Evolutionary conservation across 192 early-diverging fungal species (phyloP).

Genomic region (Backusella circina): DNA sequence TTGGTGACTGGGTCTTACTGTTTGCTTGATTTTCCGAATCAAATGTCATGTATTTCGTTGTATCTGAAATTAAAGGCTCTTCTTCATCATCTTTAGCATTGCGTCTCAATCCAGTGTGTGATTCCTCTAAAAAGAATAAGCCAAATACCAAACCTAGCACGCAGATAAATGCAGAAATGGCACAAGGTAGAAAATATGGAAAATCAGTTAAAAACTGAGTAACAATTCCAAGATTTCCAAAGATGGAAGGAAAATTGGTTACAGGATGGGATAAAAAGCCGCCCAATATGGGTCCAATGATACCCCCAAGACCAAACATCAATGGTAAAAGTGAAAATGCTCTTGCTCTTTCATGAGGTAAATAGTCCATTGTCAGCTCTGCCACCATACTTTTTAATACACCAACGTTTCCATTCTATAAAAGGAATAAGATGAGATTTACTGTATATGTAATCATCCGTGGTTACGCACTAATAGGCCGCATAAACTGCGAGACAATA

Average conservation of each 20-base stretch:
- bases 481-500: constrained; percentile 49
- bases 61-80: not conserved
- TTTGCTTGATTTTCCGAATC: not conserved
- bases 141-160: constrained; percentile 53
- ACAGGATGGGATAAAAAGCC: constrained; percentile 65
- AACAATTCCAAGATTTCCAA: constrained; percentile 30
- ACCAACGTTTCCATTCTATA: constrained; percentile 59
- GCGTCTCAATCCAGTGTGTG: constrained; percentile 3
- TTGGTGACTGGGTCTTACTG: constrained; percentile 1
- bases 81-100: not conserved
- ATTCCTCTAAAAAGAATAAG: constrained; percentile 52
- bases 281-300: constrained; percentile 59
- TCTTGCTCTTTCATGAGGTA: constrained; percentile 40
- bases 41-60: not conserved
- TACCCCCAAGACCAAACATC: constrained; percentile 55
- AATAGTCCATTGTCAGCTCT: constrained; percentile 69
- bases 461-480: constrained; percentile 40
- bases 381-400: constrained; percentile 69
- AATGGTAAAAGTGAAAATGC: constrained; percentile 68
- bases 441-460: not conserved
- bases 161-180: constrained; percentile 50
- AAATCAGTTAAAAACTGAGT: constrained; percentile 44
- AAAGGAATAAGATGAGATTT: not conserved
- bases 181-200: constrained; percentile 76
- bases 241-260: constrained; percentile 45